Conservation (phyloP, 2,329 filamentous ascomycete genomes). For the Chrysoporthe deuterocubensis region DNA sequence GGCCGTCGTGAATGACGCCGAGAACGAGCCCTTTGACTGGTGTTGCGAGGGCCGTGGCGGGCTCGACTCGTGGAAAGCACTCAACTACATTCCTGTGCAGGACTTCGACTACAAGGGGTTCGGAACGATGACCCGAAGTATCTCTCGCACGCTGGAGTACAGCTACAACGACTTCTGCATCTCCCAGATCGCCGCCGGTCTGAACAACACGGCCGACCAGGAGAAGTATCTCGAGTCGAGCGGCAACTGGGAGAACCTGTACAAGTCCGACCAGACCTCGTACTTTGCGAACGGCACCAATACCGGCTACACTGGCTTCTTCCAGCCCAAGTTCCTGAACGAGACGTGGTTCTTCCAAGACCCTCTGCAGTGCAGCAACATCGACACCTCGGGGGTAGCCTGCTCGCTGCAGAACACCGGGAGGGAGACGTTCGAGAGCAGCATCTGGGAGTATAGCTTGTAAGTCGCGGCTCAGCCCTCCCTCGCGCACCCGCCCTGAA, state of each 20-base stretch:
- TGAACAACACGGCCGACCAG: slow-evolving; percentile 59
- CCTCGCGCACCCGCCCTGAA: neutral
- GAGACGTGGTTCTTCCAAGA: slow-evolving; percentile 71
- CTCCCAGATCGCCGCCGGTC: slow-evolving; percentile 60
- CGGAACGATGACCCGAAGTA: slow-evolving; percentile 71
- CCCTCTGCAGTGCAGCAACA: slow-evolving; percentile 64
- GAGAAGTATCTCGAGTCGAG: slow-evolving; percentile 64
- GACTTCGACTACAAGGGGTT: slow-evolving; percentile 69
- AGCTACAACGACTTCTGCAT: slow-evolving; percentile 78
- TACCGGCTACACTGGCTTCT: slow-evolving; percentile 71
- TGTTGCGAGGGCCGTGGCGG: slow-evolving; percentile 72
- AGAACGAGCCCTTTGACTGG: slow-evolving; percentile 73
- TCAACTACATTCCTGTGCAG: slow-evolving; percentile 72
- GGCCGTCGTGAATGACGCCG: slow-evolving; percentile 73
- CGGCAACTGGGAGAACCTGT: slow-evolving; percentile 71
- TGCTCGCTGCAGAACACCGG: slow-evolving; percentile 66
- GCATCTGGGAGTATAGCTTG: slow-evolving; percentile 75
- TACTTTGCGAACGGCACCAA: slow-evolving; percentile 51
- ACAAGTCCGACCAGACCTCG: slow-evolving; percentile 62
- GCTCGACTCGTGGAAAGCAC: slow-evolving; percentile 70
- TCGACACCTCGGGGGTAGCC: slow-evolving; percentile 53
- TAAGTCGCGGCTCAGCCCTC: slow-evolving; percentile 36
- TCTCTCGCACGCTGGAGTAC: slow-evolving; percentile 77
- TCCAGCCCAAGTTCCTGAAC: slow-evolving; percentile 71
- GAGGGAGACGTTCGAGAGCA: slow-evolving; percentile 73